Percentiles rank a stretch among this genome's conserved stretches.
phyloP scores from a whole-genome alignment of 2,329 filamentous ascomycete species.

The Fusarium secorum region DNA sequence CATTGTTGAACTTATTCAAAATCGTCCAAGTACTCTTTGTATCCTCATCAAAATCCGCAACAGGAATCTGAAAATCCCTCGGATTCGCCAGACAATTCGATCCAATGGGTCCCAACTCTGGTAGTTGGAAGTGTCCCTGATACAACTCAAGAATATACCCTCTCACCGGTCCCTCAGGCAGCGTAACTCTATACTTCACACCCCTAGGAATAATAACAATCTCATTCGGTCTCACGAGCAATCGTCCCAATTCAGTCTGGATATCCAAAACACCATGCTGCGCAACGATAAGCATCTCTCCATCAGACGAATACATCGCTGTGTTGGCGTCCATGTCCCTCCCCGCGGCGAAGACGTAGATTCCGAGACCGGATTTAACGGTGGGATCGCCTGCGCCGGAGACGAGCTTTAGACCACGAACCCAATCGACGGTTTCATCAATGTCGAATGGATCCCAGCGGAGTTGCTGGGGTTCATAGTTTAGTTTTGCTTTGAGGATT shows the following conservation, averaged over 20 bases:
- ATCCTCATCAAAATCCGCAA: slow-evolving; percentile 73
- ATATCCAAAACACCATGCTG: slow-evolving; percentile 79
- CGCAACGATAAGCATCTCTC: slow-evolving; percentile 78
- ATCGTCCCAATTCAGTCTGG: slow-evolving; percentile 75
- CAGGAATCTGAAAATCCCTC: slow-evolving; percentile 77
- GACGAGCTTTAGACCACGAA: slow-evolving; percentile 69
- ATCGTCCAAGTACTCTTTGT: slow-evolving; percentile 57
- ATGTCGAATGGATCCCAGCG: slow-evolving; percentile 84
- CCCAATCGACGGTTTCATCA: slow-evolving; percentile 64
- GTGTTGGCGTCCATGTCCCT: slow-evolving; percentile 75
- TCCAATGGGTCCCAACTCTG: slow-evolving; percentile 76
- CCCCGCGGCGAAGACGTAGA: slow-evolving; percentile 80
- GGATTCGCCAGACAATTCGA: slow-evolving; percentile 76
- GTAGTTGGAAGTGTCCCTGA: slow-evolving; percentile 73
- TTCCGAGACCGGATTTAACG: slow-evolving; percentile 80
- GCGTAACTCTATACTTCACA: slow-evolving; percentile 72
- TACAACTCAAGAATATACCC: slow-evolving; percentile 81
- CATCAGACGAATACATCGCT: slow-evolving; percentile 85
- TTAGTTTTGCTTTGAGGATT: slow-evolving; percentile 40
- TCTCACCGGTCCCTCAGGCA: slow-evolving; percentile 66
- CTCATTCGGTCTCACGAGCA: slow-evolving; percentile 79
- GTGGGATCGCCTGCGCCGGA: slow-evolving; percentile 82
- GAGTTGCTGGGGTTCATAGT: slow-evolving; percentile 73
- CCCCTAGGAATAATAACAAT: slow-evolving; percentile 79
- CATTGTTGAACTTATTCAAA: slow-evolving; percentile 70